These are phyloP conservation scores for Hypomyces perniciosus DNA, from an alignment of 2,329 filamentous ascomycete genomes.

Conservation along the genomic window DNA sequence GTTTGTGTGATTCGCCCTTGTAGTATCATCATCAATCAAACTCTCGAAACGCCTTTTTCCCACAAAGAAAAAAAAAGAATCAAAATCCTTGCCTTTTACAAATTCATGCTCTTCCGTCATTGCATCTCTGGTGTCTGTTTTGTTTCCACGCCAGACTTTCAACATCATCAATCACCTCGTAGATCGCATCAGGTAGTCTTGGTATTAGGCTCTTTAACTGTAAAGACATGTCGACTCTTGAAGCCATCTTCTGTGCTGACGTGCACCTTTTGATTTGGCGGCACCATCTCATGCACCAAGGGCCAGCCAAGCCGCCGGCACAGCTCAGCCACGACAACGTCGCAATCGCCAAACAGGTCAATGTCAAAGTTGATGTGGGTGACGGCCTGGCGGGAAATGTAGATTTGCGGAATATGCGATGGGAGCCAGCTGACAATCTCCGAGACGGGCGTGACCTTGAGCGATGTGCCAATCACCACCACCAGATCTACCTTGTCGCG, in stretches of 20 bases:
- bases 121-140: not conserved
- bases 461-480: slow-evolving; percentile 89
- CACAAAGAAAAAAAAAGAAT: too few species aligned
- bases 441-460: slow-evolving; percentile 92
- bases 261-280: slow-evolving; percentile 55
- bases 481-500: slow-evolving; percentile 77
- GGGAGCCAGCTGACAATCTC: slow-evolving; percentile 82
- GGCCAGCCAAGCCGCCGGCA: slow-evolving; percentile 77
- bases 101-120: not conserved
- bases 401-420: slow-evolving; percentile 78
- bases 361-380: slow-evolving; percentile 93
- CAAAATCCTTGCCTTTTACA: too few species aligned
- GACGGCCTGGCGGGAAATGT: slow-evolving; percentile 79
- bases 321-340: slow-evolving; percentile 81
- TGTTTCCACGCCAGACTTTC: too few species aligned
- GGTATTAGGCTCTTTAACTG: slow-evolving; percentile 15
- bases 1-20: too few species aligned
- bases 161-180: too few species aligned
- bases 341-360: slow-evolving; percentile 91
- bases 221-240: slow-evolving; percentile 33
- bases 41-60: too few species aligned
- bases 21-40: too few species aligned
- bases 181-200: not conserved
- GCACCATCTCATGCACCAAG: slow-evolving; percentile 76
- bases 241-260: slow-evolving; percentile 37